Conservation (phyloP, 1,284 basidiomycete genomes). For the Agroathelia rolfsii region DNA sequence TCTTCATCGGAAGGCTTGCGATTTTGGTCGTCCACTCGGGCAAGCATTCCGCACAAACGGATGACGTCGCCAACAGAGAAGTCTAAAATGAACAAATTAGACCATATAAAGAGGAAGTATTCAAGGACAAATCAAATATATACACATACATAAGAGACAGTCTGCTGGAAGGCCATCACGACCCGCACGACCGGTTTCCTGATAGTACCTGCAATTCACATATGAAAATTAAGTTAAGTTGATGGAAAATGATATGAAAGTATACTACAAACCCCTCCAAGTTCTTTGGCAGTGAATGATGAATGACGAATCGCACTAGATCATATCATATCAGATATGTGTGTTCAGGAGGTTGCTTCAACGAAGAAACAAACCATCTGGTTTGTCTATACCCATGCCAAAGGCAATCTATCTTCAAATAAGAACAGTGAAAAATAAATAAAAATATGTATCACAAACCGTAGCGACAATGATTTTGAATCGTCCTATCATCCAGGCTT, state of each 20-base stretch:
- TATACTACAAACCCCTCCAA: constrained; percentile 44
- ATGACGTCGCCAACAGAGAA: too few species aligned
- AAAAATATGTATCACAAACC: constrained; percentile 23
- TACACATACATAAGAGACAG: constrained; percentile 46
- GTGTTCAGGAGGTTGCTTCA: constrained; percentile 1
- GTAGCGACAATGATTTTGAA: constrained; percentile 89
- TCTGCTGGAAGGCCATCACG: constrained; percentile 61
- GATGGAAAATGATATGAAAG: constrained; percentile 1
- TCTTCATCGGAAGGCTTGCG: constrained; percentile 30
- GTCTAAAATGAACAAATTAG: too few species aligned
- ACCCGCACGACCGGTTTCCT: constrained; percentile 82
- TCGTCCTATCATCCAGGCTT: constrained; percentile 67
- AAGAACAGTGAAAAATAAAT: constrained; percentile 3
- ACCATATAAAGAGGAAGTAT: too few species aligned
- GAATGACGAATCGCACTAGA: constrained; percentile 70
- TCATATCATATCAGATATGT: constrained; percentile 2
- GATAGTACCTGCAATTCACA: constrained; percentile 62
- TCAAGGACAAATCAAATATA: background rate
- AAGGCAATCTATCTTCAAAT: constrained; percentile 84
- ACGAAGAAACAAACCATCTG: constrained; percentile 41
- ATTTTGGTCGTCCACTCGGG: constrained; percentile 30
- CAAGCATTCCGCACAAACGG: too few species aligned
- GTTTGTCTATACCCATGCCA: constrained; percentile 97
- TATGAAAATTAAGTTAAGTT: constrained; percentile 8
- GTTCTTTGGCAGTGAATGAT: constrained; percentile 59